Evolutionary conservation across 2,329 filamentous ascomycete genomes (phyloP).

Genomic region (Pyrenophora graminea): DNA sequence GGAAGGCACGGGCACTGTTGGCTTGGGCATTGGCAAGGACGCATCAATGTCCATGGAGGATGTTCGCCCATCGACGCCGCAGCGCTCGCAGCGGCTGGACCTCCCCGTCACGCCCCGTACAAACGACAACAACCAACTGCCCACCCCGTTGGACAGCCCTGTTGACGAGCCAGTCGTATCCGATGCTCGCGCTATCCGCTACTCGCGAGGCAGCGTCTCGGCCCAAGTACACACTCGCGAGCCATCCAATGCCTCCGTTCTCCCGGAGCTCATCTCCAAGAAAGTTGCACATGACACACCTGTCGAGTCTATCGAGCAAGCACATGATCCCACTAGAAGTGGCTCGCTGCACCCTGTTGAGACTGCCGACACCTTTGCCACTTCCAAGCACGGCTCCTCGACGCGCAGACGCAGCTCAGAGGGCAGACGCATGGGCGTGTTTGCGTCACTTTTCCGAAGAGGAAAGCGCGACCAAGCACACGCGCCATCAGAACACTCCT

Average conservation of each 20-base stretch:
- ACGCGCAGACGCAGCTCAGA: slow-evolving; percentile 42
- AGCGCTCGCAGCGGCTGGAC: slow-evolving; percentile 25
- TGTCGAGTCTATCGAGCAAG: slow-evolving; percentile 51
- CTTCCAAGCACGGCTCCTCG: slow-evolving; percentile 30
- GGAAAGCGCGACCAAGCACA: slow-evolving; percentile 61
- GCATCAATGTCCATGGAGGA: slow-evolving; percentile 60
- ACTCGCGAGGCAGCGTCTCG: slow-evolving; percentile 54
- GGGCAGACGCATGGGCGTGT: slow-evolving; percentile 41
- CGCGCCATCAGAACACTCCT: slow-evolving; percentile 68
- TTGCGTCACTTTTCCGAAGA: slow-evolving; percentile 69
- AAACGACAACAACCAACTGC: slow-evolving; percentile 32
- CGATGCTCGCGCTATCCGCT: slow-evolving; percentile 54
- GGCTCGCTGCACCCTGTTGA: slow-evolving; percentile 41
- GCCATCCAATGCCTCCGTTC: slow-evolving; percentile 59
- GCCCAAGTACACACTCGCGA: slow-evolving; percentile 53
- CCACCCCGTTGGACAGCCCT: slow-evolving; percentile 49
- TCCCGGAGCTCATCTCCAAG: slow-evolving; percentile 55
- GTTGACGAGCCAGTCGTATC: slow-evolving; percentile 54
- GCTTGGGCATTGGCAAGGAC: slow-evolving; percentile 62
- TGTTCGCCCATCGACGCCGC: slow-evolving; percentile 48
- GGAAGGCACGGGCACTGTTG: slow-evolving; percentile 44
- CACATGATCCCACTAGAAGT: slow-evolving; percentile 35
- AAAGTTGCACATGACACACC: slow-evolving; percentile 36
- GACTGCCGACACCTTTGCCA: slow-evolving; percentile 35
- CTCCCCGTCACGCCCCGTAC: slow-evolving; percentile 24